Conservation (phyloP, 176 grass and related monocot genomes). For the Puccinellia tenuiflora region DNA sequence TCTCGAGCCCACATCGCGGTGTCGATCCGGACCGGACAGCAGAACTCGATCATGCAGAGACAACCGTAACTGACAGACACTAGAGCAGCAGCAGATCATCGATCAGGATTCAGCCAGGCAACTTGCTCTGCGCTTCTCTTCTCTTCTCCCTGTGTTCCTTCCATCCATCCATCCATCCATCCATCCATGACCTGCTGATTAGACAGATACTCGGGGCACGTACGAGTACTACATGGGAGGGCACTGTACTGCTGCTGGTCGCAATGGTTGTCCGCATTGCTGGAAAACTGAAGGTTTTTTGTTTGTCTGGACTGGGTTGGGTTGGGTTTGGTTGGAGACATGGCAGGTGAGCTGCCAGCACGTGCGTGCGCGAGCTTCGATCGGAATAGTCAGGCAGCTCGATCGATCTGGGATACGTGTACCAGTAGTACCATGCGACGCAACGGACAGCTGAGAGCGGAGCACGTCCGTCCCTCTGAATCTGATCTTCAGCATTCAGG, state of each 20-base stretch:
- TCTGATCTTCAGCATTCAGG: neutral
- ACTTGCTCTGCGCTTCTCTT: neutral
- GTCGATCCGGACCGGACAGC: neutral
- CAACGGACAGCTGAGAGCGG: neutral
- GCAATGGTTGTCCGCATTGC: constrained; percentile 8
- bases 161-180: too few species aligned
- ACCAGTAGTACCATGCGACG: neutral
- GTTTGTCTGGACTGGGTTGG: neutral
- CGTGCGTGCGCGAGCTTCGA: constrained; percentile 4
- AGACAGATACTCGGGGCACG: neutral
- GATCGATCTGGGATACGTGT: neutral
- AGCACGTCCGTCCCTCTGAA: neutral
- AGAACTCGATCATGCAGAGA: neutral
- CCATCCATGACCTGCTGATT: neutral
- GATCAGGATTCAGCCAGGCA: too few species aligned
- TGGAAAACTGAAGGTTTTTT: neutral
- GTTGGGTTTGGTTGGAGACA: neutral
- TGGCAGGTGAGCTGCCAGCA: neutral
- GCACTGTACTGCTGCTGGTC: too few species aligned
- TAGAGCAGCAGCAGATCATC: neutral
- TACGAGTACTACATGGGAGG: neutral
- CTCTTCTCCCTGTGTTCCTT: neutral
- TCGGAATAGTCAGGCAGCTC: neutral
- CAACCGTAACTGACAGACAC: neutral
- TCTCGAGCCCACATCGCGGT: neutral